phyloP scores from a whole-genome alignment of 805 yeast species.

The Yarrowia yakushimensis region DNA sequence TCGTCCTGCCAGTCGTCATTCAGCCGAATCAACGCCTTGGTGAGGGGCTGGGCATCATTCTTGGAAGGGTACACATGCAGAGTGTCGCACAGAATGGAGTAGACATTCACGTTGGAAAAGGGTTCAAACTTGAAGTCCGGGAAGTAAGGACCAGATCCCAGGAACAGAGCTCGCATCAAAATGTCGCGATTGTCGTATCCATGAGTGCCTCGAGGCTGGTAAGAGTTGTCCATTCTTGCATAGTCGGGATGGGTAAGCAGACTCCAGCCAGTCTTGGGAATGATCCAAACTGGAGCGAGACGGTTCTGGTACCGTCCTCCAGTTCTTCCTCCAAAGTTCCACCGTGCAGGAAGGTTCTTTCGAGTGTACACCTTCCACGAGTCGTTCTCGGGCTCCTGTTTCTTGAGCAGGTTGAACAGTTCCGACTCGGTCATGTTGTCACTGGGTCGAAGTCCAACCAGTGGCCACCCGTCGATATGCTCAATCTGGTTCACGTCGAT shows the following conservation, averaged over 20 bases:
- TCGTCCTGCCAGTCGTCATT: slow-evolving; percentile 34
- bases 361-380: slow-evolving; percentile 48
- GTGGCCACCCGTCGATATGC: slow-evolving; percentile 81
- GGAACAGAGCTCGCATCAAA: slow-evolving; percentile 77
- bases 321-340: slow-evolving; percentile 52
- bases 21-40: slow-evolving; percentile 30
- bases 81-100: slow-evolving; percentile 58
- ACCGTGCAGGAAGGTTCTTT: slow-evolving; percentile 53
- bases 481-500: slow-evolving; percentile 53
- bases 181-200: slow-evolving; percentile 78
- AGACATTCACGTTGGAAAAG: slow-evolving; percentile 68
- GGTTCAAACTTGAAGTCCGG: slow-evolving; percentile 49
- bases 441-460: slow-evolving; percentile 68
- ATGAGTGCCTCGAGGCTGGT: slow-evolving; percentile 72
- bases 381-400: slow-evolving; percentile 29
- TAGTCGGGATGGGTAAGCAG: slow-evolving; percentile 59
- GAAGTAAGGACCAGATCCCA: slow-evolving; percentile 80
- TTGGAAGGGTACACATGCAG: slow-evolving; percentile 7
- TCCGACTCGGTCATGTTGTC: slow-evolving; percentile 42
- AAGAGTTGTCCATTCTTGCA: slow-evolving; percentile 45
- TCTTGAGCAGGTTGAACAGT: slow-evolving; percentile 39
- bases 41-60: slow-evolving; percentile 27
- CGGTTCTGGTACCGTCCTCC: slow-evolving; percentile 50
- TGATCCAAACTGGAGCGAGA: slow-evolving; percentile 79
- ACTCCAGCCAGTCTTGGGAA: slow-evolving; percentile 80